phyloP scores from a whole-genome alignment of 805 yeast genomes.

The Tetrapisispora iriomotensis region DNA sequence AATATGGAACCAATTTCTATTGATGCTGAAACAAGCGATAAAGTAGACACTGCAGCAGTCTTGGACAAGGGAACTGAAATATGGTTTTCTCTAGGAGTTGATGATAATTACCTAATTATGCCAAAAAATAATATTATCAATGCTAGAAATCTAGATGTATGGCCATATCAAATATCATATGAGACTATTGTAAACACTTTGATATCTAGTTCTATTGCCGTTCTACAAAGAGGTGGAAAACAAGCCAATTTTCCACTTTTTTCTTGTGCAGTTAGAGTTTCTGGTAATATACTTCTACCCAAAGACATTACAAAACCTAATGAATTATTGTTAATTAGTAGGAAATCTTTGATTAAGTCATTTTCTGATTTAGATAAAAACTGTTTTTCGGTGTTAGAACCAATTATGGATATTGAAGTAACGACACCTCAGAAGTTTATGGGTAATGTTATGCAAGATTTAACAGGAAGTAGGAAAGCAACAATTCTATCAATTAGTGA shows the following conservation, averaged over 20 bases:
- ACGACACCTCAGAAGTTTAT: conserved; percentile 59
- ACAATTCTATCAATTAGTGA: conserved; percentile 64
- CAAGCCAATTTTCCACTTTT: conserved; percentile 39
- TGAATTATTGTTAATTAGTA: conserved; percentile 36
- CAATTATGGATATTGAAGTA: conserved; percentile 70
- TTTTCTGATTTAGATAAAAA: conserved; percentile 19
- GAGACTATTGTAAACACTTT: conserved; percentile 46
- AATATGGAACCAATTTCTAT: conserved; percentile 8
- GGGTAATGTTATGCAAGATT: conserved; percentile 78
- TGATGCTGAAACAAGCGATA: background rate
- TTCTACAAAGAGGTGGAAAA: conserved; percentile 61
- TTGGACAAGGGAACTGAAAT: conserved; percentile 10
- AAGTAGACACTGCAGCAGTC: conserved; percentile 1
- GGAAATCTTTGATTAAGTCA: conserved; percentile 36
- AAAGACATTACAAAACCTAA: conserved; percentile 34
- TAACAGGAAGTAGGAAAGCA: conserved; percentile 72
- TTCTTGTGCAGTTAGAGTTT: conserved; percentile 47
- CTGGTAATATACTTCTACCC: conserved; percentile 42
- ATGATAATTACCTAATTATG: conserved; percentile 29
- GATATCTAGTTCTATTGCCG: conserved; percentile 49
- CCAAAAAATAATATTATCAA: conserved; percentile 15
- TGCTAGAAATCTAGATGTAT: conserved; percentile 24
- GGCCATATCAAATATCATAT: conserved; percentile 41
- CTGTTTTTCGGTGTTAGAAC: conserved; percentile 62
- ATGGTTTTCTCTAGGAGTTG: conserved; percentile 24